Evolutionary conservation across 2,329 filamentous ascomycete species (phyloP), one percentile per base, ranked within the genome.

Genomic region (Cladosporium sp.): DNA sequence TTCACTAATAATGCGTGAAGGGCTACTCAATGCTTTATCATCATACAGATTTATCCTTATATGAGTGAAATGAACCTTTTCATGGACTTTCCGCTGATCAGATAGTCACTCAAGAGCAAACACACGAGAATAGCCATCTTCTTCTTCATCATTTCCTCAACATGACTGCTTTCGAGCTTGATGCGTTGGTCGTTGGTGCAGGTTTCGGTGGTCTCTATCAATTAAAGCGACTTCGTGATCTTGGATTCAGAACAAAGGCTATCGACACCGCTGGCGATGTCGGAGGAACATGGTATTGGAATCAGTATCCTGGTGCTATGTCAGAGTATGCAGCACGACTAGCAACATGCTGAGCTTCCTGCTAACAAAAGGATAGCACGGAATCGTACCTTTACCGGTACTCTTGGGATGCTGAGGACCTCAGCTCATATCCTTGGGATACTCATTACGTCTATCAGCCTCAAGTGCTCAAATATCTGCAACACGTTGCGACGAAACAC

Each of bases 131-230:
- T 25, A 15, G 0, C 17, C 13, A n/a, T 8, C 9, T n/a, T 15
- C 28, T 32, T 10, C 28, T 32, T 2, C 3, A 32, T 2, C 2
- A 44, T 24, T n/a, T 1, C n/a, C n/a, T 1, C 2, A 25, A 17
- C 1, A 44, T 44, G 40, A 22, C 19, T 8, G 20, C 19, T 12
- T 40, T 34, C 15, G 60, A 63, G 9, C 42, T 61, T 20, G 65
- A 67, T 42, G 65, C 61, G 10, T 15, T 66, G 9, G 55, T 66
- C 12, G 70, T 77, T 2, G 74, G 74, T 20, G 74, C 74, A 36
- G 74, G 74, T 0, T 74, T 76, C 49, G 70, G 72, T 13, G 74
- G 74, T 20, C 66, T 75, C 7, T 76, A 74, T 45, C 55, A 73
- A 34, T 66, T 76, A 57, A 69, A 76, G 61, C 72, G 71, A 51